Evolutionary conservation across 441 rosid species (phyloP).

Genomic region (Populus hybrid): DNA sequence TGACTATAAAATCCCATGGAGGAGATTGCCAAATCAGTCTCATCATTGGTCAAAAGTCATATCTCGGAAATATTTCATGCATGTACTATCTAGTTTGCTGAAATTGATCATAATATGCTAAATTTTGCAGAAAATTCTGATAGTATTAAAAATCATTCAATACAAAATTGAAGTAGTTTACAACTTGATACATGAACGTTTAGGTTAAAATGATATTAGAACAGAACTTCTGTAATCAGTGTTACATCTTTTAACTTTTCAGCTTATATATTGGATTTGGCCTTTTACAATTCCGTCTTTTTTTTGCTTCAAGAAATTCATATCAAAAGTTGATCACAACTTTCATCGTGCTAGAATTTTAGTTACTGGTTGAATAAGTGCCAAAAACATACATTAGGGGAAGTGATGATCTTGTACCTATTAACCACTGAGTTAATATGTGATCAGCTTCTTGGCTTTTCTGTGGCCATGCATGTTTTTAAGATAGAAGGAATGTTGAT

Average conservation of each 20-base stretch:
- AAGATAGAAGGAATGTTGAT: not conserved
- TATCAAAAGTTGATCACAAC: not conserved
- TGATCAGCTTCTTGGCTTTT: not conserved
- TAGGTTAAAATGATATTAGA: not conserved
- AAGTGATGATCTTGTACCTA: not conserved
- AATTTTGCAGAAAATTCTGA: not conserved
- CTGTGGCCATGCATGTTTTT: constrained; percentile 5
- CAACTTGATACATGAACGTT: not conserved
- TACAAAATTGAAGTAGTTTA: not conserved
- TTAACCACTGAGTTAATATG: not conserved
- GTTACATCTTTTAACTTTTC: not conserved
- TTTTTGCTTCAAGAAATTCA: not conserved
- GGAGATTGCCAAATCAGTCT: no score
- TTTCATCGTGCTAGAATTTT: not conserved
- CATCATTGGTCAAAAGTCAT: no score
- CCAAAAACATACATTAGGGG: not conserved
- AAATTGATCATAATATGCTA: not conserved
- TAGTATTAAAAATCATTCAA: not conserved
- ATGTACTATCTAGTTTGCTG: no score
- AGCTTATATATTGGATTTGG: not conserved
- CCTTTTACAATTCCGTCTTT: not conserved
- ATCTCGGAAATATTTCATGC: no score
- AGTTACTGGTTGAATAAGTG: not conserved
- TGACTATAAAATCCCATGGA: no score
- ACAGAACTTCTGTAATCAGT: not conserved